Conservation (phyloP, 2,329 filamentous ascomycete species). For the Paecilomyces variotii region DNA sequence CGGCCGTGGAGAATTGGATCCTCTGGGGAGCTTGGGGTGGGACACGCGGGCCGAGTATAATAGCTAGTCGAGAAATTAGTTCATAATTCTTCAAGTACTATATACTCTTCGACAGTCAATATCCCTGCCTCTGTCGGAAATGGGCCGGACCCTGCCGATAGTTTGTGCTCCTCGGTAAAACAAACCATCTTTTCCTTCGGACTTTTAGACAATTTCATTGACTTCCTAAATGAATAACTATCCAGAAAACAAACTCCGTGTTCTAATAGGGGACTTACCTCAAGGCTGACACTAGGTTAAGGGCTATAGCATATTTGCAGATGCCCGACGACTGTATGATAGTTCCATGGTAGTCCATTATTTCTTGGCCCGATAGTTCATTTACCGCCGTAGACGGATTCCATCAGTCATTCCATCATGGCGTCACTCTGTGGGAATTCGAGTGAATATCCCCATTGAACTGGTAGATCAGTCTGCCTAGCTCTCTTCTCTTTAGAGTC, state of each 20-base stretch:
- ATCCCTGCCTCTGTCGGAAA: background rate
- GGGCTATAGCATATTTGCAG: no score
- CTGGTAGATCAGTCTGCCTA: background rate
- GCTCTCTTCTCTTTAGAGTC: background rate
- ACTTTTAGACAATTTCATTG: background rate
- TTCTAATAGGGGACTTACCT: background rate
- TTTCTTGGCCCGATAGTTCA: background rate
- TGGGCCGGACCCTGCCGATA: background rate
- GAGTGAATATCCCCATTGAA: background rate
- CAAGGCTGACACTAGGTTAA: no score
- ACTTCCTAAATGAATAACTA: background rate
- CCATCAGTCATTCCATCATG: background rate
- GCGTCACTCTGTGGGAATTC: background rate
- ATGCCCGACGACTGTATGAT: background rate
- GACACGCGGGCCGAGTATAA: background rate
- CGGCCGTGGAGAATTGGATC: background rate
- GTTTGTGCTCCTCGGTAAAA: background rate
- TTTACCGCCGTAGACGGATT: background rate
- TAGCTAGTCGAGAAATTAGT: background rate
- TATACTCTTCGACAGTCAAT: no score
- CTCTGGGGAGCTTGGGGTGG: background rate
- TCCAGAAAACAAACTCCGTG: background rate
- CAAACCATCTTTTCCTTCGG: background rate
- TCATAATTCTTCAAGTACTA: background rate
- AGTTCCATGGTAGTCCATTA: background rate